A percentile compares a stretch with the other conserved stretches of the same genome.
phyloP scores from a whole-genome alignment of 352 stramenopile species.

The Phytophthora tentaculata region DNA sequence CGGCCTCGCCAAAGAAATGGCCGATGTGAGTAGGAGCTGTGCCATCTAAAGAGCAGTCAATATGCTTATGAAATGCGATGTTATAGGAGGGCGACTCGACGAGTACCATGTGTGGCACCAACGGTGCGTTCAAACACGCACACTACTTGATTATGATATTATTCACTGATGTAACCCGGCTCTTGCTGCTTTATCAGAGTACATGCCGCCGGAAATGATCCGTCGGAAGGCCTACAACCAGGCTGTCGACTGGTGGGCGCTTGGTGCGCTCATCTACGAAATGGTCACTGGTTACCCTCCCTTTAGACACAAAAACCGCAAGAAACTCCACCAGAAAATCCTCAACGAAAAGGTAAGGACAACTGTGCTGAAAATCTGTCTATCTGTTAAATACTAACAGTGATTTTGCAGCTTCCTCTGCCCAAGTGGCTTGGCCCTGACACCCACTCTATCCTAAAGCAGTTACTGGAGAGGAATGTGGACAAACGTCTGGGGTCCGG shows the following conservation, averaged over 20 bases:
- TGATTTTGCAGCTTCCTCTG: constrained; percentile 48
- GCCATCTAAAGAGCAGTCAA: neutral
- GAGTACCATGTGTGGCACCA: constrained; percentile 85
- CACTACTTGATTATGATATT: neutral
- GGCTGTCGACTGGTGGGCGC: constrained; percentile 88
- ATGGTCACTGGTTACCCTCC: constrained; percentile 88
- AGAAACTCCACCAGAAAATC: constrained; percentile 90
- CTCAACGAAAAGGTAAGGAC: constrained; percentile 77
- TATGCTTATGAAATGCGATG: constrained; percentile 25
- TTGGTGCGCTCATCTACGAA: constrained; percentile 86
- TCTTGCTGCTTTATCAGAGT: constrained; percentile 51
- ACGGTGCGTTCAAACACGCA: constrained; percentile 46
- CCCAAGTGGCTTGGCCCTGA: constrained; percentile 84
- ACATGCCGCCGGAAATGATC: constrained; percentile 91
- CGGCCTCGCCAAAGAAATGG: constrained; percentile 83
- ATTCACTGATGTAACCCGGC: constrained; percentile 1
- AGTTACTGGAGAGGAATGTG: constrained; percentile 96
- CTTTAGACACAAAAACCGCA: constrained; percentile 83
- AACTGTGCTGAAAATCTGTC: neutral
- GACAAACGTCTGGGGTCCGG: constrained; percentile 93
- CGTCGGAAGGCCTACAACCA: constrained; percentile 84
- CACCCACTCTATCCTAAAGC: constrained; percentile 96
- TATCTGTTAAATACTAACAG: too few relatives aligned
- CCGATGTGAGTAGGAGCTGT: constrained; percentile 44
- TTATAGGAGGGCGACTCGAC: constrained; percentile 72